Evolutionary conservation across 176 grass and related monocot species (phyloP), one percentile per base, ranked within the genome.

Genomic region (Oryza longistaminata): DNA sequence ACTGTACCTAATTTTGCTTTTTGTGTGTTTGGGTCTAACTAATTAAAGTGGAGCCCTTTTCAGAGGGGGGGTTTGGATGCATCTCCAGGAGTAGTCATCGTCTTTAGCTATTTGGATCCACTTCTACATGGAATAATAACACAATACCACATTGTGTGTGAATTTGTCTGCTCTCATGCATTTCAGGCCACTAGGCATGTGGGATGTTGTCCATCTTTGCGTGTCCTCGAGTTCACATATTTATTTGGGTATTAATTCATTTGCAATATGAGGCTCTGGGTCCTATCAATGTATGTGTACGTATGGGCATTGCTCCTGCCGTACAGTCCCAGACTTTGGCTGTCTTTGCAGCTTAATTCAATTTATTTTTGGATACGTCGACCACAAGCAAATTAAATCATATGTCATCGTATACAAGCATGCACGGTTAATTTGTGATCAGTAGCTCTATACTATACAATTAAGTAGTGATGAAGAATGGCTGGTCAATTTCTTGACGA

Each of bases 131-230:
- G 15, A 73, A 49, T 58, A 58, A 35, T 31, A 31, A 21, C 19
- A 21, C 19, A 58, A 6, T 19, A 58, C 53, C 53, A 58, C 58
- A 52, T 71, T 3, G 58, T 22, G 58, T 22, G 61, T 58, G 39
- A 58, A 58, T 58, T 58, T 19, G 45, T 25, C 60, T 52, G 53
- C 21, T 43, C 42, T 43, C 22, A 11, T 40, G 39, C 39, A 40
- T n/a, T n/a, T 50, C 42, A 68, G 61, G 78, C 62, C 70, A 66
- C 61, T 71, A 14, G 58, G 70, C 78, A 81, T 75, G 77, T 75
- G 85, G 70, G 70, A 81, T 87, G 77, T 68, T 87, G 77, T 75
- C 46, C 46, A 49, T 49, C 40, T 19, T 19, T 8, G 37, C 40
- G 68, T 77, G 44, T 58, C 70, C 70, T 81, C 69, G 58, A 21